Evolutionary conservation across 2,329 filamentous ascomycete species (phyloP).

Genomic region (Penicillium carneum): DNA sequence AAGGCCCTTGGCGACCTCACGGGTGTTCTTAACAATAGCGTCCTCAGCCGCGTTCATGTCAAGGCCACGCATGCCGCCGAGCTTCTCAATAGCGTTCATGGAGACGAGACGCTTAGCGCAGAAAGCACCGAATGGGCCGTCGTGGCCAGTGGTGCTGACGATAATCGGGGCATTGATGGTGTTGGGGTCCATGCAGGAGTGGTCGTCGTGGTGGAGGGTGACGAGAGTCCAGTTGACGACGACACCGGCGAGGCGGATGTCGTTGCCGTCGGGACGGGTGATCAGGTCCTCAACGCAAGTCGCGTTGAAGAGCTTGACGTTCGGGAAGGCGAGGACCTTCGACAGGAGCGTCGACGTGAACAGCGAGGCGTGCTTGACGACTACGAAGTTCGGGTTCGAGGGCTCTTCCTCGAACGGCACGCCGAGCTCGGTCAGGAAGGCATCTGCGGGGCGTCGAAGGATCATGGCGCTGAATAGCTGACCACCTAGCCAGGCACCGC

Average conservation of each 20-base stretch:
- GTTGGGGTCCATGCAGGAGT: constrained; percentile 96
- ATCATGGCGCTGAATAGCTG: constrained; percentile 96
- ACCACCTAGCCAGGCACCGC: constrained; percentile 89
- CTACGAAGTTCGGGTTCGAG: constrained; percentile 83
- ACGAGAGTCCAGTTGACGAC: constrained; percentile 97
- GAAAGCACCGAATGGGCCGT: constrained; percentile 90
- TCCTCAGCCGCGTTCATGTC: constrained; percentile 94
- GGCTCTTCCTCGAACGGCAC: constrained; percentile 89
- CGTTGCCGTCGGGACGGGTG: constrained; percentile 69
- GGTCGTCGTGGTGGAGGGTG: constrained; percentile 83
- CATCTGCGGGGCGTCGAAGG: constrained; percentile 89
- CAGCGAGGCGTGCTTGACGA: constrained; percentile 91
- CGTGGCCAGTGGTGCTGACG: constrained; percentile 89
- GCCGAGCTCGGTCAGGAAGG: constrained; percentile 80
- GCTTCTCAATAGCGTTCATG: constrained; percentile 81
- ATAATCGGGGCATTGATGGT: constrained; percentile 91
- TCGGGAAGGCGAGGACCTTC: constrained; percentile 82
- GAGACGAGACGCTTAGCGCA: constrained; percentile 87
- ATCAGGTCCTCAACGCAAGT: constrained; percentile 92
- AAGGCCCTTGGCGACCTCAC: constrained; percentile 84
- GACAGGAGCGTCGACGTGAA: constrained; percentile 89
- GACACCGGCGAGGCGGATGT: constrained; percentile 79
- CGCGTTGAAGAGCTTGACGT: constrained; percentile 96
- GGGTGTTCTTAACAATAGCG: constrained; percentile 89
- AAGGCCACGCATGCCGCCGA: constrained; percentile 89